A percentile compares a stretch with the other conserved stretches of the same genome.
Conservation (phyloP, 345 rosid species). For the Anastatica hierochuntica region DNA sequence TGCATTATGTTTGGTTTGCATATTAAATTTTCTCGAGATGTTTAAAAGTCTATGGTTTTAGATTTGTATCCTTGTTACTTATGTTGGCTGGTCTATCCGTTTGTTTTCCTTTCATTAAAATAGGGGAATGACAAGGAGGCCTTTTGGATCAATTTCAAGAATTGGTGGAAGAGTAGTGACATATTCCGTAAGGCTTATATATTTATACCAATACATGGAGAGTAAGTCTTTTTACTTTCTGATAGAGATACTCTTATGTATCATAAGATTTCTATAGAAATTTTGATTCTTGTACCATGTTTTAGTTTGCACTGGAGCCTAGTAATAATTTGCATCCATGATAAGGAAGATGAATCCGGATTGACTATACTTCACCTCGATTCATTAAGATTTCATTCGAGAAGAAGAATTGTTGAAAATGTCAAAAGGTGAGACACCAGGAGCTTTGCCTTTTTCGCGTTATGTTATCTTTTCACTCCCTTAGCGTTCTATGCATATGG, state of each 20-base stretch:
- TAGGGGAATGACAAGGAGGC: slow-evolving; percentile 53
- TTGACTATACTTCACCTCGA: slow-evolving; percentile 80
- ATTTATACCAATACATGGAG: slow-evolving; percentile 81
- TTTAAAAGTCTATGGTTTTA: too few species aligned
- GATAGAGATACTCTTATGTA: too few species aligned
- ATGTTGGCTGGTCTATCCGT: neutral
- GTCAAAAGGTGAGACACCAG: slow-evolving; percentile 52
- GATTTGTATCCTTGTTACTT: too few species aligned
- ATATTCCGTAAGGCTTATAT: slow-evolving; percentile 79
- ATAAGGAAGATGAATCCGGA: slow-evolving; percentile 64
- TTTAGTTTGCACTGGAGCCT: slow-evolving; percentile 96
- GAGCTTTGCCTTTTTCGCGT: too few species aligned
- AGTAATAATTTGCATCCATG: slow-evolving; percentile 83
- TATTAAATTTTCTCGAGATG: too few species aligned
- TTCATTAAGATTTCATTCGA: slow-evolving; percentile 64
- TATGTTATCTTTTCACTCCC: too few species aligned
- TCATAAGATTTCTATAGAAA: neutral
- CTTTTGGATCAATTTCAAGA: slow-evolving; percentile 60
- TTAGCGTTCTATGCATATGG: too few species aligned
- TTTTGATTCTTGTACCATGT: too few species aligned
- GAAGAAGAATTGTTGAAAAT: slow-evolving; percentile 41
- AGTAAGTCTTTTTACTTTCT: slow-evolving; percentile 51
- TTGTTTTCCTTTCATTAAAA: too few species aligned
- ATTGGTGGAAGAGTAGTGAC: slow-evolving; percentile 93
- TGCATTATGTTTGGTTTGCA: too few species aligned